Conservation (phyloP, 2,329 filamentous ascomycete genomes). For the Claviceps capensis region DNA sequence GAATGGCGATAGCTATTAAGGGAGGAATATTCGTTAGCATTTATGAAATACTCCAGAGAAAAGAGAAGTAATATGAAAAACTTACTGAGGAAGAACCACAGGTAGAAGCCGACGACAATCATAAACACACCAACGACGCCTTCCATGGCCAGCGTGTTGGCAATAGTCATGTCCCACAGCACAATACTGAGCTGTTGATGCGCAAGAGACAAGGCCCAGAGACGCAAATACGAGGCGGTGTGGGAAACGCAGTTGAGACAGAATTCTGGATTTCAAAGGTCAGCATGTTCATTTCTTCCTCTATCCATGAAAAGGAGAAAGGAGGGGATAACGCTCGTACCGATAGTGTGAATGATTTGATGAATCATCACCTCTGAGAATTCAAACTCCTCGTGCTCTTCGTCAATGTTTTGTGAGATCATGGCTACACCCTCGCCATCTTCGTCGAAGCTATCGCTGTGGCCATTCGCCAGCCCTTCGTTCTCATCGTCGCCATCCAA, state of each 20-base stretch:
- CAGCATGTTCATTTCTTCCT: constrained; percentile 11
- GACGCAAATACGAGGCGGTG: constrained; percentile 94
- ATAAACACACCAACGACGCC: constrained; percentile 62
- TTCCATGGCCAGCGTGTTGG: constrained; percentile 53
- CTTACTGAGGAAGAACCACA: constrained; percentile 76
- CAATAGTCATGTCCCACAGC: constrained; percentile 92
- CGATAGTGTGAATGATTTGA: constrained; percentile 96
- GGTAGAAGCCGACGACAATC: constrained; percentile 68
- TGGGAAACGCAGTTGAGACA: constrained; percentile 98
- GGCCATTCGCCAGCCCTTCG: constrained; percentile 35
- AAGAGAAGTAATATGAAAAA: background rate
- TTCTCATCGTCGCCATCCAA: constrained; percentile 78
- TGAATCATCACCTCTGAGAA: constrained; percentile 98
- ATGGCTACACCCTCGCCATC: constrained; percentile 75
- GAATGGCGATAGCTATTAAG: constrained; percentile 36
- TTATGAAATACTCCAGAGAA: background rate
- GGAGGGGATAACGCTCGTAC: constrained; percentile 29
- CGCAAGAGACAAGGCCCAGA: constrained; percentile 93
- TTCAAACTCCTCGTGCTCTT: constrained; percentile 92
- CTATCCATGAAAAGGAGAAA: background rate
- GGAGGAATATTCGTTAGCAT: constrained; percentile 12
- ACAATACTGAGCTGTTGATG: constrained; percentile 96
- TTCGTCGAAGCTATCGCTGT: constrained; percentile 44
- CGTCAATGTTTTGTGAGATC: constrained; percentile 74
- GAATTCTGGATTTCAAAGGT: constrained; percentile 52